Evolutionary conservation across 768 basidiomycete genomes (phyloP).

Genomic region (Russula sp.): DNA sequence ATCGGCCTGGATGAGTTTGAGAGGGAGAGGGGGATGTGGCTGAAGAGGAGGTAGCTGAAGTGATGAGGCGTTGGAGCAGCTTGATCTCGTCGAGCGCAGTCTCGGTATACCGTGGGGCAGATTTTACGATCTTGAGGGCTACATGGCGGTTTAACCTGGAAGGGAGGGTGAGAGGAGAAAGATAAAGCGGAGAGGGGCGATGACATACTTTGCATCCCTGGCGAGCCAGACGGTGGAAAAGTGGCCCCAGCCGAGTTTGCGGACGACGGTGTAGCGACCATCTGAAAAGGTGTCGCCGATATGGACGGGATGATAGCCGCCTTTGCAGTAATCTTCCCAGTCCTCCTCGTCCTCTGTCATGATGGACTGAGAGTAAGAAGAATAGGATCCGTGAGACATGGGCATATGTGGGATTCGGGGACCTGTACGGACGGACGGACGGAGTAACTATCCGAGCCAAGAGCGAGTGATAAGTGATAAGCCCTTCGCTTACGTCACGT

Average conservation of each 20-base stretch:
- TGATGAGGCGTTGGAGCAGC: constrained; percentile 90
- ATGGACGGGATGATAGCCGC: constrained; percentile 89
- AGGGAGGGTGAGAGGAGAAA: constrained; percentile 3
- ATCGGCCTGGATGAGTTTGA: constrained; percentile 76
- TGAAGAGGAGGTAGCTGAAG: constrained; percentile 57
- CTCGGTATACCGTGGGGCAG: constrained; percentile 93
- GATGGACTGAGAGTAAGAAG: constrained; percentile 65
- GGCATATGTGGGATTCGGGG: too few relatives aligned
- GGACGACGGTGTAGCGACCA: constrained; percentile 80
- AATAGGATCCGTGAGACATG: constrained; percentile 71
- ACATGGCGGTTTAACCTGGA: constrained; percentile 89
- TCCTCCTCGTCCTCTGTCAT: constrained; percentile 92
- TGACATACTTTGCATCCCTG: constrained; percentile 63
- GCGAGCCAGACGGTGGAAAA: constrained; percentile 93
- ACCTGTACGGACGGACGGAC: too few relatives aligned
- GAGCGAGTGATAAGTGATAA: not conserved
- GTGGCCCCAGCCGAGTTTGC: constrained; percentile 95
- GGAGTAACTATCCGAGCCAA: too few relatives aligned
- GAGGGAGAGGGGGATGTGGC: constrained; percentile 46
- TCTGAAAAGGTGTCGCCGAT: constrained; percentile 89
- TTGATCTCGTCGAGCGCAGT: constrained; percentile 99
- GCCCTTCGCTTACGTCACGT: not conserved
- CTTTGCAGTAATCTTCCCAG: constrained; percentile 70
- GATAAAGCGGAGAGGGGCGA: not conserved
- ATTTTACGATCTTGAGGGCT: constrained; percentile 98